Evolutionary conservation across 371 early-diverging fungal genomes (phyloP), one percentile per base, ranked within the genome.

Genomic region (Actinomortierella ambigua): DNA sequence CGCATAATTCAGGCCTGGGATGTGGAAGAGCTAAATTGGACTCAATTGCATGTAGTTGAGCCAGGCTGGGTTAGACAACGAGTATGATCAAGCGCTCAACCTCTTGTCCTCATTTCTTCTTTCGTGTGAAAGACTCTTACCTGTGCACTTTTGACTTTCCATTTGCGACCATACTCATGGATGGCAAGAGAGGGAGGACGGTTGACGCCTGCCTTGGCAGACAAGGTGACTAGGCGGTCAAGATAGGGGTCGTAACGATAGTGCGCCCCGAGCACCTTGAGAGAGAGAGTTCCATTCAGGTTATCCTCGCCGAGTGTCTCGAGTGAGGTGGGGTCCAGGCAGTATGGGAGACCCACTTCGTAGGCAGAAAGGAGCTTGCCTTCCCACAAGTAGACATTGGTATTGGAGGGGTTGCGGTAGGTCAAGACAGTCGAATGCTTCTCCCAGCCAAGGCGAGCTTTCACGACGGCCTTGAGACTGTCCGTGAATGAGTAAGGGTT

Each of bases 301-400:
- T 57, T 51, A 23, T 71, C 71, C 14, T 71, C 66, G 18, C 66
- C 73, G 40, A 66, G 65, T 1, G 73, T 71, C 50, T 71, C 73
- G 23, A 71, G 61, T 11, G 73, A 66, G 2, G 67, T 66, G 0
- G 73, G 73, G 28, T 71, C 73, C 57, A 71, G 23, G 34, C 73
- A 71, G 24, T 71, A 54, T 8, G 73, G 73, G 14, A 71, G 60
- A 17, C 73, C 73, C 63, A 48, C 8, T 13, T 34, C 34, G 34
- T 34, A 34, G 11, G 34, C 34, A 34, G 34, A 34, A 34, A 34
- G 34, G 34, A 34, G 34, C 29, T 54, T 57, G 61, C 70, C 71
- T 71, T 34, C 71, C 66, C 71, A 71, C 65, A 71, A 59, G 43
- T 65, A 71, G 18, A 71, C 71, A 41, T 65, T 71, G 2, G 66